A percentile compares a stretch with the other conserved stretches of the same genome.
phyloP scores from a whole-genome alignment of 2,329 filamentous ascomycete genomes.

The Pseudocercospora cruenta region DNA sequence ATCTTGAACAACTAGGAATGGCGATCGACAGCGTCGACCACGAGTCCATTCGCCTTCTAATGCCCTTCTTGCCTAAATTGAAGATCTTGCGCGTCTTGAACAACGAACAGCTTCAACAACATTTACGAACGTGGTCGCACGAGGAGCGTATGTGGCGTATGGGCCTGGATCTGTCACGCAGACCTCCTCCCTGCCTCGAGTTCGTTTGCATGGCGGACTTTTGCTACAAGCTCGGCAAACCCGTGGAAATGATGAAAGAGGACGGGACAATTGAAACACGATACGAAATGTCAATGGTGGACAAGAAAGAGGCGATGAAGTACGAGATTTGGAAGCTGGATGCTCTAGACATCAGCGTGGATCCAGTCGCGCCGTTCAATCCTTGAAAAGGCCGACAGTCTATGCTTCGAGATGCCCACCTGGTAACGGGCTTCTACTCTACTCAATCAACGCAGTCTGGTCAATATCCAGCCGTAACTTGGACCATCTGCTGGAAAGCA shows the following conservation, averaged over 20 bases:
- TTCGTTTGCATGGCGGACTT: slow-evolving; percentile 47
- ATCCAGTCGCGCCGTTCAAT: slow-evolving; percentile 27
- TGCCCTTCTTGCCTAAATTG: slow-evolving; percentile 45
- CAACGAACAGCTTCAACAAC: slow-evolving; percentile 29
- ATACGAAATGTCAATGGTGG: slow-evolving; percentile 38
- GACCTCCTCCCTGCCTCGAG: slow-evolving; percentile 32
- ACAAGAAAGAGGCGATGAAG: slow-evolving; percentile 43
- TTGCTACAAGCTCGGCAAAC: slow-evolving; percentile 43
- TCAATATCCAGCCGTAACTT: slow-evolving; percentile 32
- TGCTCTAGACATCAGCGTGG: slow-evolving; percentile 34
- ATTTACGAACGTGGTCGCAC: slow-evolving; percentile 23
- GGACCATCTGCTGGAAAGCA: slow-evolving; percentile 44
- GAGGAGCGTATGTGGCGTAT: slow-evolving; percentile 40
- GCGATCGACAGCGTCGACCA: slow-evolving; percentile 60
- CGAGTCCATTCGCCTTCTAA: slow-evolving; percentile 43
- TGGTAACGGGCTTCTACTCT: slow-evolving; percentile 13
- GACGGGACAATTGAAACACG: slow-evolving; percentile 31
- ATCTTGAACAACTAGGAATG: slow-evolving; percentile 62
- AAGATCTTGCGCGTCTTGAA: slow-evolving; percentile 46
- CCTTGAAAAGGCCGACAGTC: slow-evolving; percentile 13
- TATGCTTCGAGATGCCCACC: background rate
- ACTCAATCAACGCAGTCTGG: slow-evolving; percentile 23
- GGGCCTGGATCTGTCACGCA: slow-evolving; percentile 26
- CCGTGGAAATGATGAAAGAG: slow-evolving; percentile 23
- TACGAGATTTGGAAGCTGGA: slow-evolving; percentile 54